These are phyloP conservation scores for Mucor piriformis DNA, from an alignment of 371 early-diverging fungal genomes.

Conservation along the genomic window DNA sequence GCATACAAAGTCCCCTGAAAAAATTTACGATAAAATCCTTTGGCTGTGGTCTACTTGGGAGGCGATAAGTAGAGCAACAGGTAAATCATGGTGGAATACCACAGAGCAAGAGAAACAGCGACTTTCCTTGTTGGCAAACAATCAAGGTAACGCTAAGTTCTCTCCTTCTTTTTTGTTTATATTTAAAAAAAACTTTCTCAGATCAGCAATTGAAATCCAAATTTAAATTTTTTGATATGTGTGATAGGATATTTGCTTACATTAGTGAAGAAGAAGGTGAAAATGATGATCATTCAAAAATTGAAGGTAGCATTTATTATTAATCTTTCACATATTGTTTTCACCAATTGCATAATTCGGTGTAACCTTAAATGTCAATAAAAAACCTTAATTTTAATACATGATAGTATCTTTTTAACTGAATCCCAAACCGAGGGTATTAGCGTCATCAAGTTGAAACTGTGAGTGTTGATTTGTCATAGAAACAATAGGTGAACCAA, in stretches of 20 bases:
- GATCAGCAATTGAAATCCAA: conserved; percentile 21
- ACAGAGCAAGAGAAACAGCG: conserved; percentile 14
- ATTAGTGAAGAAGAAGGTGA: conserved; percentile 15
- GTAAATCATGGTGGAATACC: conserved; percentile 24
- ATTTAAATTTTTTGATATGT: conserved; percentile 23
- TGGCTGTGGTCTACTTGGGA: conserved; percentile 30
- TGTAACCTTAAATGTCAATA: too few relatives aligned
- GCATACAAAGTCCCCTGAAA: conserved; percentile 1
- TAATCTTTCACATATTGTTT: too few relatives aligned
- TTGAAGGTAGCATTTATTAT: conserved; percentile 7
- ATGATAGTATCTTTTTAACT: too few relatives aligned
- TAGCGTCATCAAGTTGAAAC: conserved; percentile 13
- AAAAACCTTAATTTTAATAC: neutral
- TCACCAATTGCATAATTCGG: too few relatives aligned
- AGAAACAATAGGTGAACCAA: neutral
- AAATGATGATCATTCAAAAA: neutral
- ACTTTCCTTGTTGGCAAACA: conserved; percentile 7
- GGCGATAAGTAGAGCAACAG: conserved; percentile 23
- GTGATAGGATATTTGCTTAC: conserved; percentile 24
- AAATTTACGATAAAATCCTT: conserved; percentile 15
- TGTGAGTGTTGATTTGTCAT: neutral
- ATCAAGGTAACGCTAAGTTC: conserved; percentile 11
- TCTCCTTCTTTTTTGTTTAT: neutral
- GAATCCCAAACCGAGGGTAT: conserved; percentile 23
- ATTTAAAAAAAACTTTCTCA: neutral